Base-by-base conservation (phyloP, 805 yeast genomes). In the Cyberlindnera bimundalis region DNA sequence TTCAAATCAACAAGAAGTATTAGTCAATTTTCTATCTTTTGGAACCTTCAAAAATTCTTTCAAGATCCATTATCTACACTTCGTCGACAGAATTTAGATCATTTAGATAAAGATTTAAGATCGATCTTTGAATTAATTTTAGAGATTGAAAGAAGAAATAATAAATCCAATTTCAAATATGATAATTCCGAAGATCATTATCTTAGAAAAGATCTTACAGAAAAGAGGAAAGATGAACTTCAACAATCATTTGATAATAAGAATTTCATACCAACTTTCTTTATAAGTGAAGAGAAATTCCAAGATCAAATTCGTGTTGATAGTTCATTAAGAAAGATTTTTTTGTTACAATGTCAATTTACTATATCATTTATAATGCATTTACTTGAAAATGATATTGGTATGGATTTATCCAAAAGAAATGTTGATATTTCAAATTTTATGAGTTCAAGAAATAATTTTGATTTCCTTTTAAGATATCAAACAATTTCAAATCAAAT, bases 31-130 rank as follows among this genome's bases (percentile, higher is more conserved):
- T 24, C 29, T 3, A 6, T 37, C 1, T 53, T 52, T 27, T 55
- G 60, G 58, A 28, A 37, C 7, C 15, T 51, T 2, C 60, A 56
- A 20, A 20, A 21, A 2, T 21, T 42, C 20, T 50, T 51, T 25
- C 42, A 37, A n/a, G 49, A 54, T 36, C 60, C 58, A 4, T 16
- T 18, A 18, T 17, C 33, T 6, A n/a, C 12, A n/a, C 28, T 26
- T 7, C 28, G 28, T n/a, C 28, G 28, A 30, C 24, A 18, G 33
- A 30, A 12, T n/a, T 19, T 30, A 5, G 16, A 30, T 13, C 15
- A 30, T 15, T n/a, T 30, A 24, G 33, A 30, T 12, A 30, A 30
- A n/a, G 33, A 30, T 19, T 10, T 30, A 13, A 18, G 16, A 19
- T 10, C 23, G 13, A 19, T 30, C n/a, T 12, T 30, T 6, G 33